Evolutionary conservation across 352 stramenopile genomes (phyloP).

Genomic region (Globisporangium abappressorium): DNA sequence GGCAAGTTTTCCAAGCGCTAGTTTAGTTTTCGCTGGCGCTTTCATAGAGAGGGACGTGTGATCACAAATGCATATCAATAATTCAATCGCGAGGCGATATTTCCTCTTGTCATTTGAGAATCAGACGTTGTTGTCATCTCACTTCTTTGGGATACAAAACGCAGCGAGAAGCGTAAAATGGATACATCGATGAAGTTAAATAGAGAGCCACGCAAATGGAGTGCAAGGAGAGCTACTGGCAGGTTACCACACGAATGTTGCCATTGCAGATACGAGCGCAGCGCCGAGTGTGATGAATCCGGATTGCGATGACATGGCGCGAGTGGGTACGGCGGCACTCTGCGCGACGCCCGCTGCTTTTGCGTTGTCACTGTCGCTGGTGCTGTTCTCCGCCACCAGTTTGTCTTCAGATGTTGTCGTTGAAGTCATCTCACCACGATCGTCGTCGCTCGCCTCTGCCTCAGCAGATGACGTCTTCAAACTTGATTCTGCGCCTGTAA

Average conservation of each 20-base stretch:
- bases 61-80: neutral
- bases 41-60: neutral
- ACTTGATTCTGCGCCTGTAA: neutral
- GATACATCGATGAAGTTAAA: neutral
- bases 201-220: neutral
- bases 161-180: neutral
- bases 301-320: neutral
- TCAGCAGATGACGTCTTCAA: neutral
- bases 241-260: neutral
- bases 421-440: neutral
- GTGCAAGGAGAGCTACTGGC: neutral
- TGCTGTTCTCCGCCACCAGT: neutral
- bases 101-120: neutral
- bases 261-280: neutral
- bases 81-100: neutral
- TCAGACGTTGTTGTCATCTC: neutral
- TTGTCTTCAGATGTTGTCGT: neutral
- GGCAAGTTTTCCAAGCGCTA: conserved; percentile 24
- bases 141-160: neutral
- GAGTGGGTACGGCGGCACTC: neutral
- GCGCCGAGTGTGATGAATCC: conserved; percentile 3
- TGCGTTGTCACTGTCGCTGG: neutral
- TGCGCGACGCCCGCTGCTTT: neutral
- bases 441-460: neutral
- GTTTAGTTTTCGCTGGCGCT: neutral